Percentiles rank a stretch among this genome's conserved stretches.
These are phyloP conservation scores for Pythium folliculosum DNA, from an alignment of 352 stramenopile genomes.

Conservation along the genomic window DNA sequence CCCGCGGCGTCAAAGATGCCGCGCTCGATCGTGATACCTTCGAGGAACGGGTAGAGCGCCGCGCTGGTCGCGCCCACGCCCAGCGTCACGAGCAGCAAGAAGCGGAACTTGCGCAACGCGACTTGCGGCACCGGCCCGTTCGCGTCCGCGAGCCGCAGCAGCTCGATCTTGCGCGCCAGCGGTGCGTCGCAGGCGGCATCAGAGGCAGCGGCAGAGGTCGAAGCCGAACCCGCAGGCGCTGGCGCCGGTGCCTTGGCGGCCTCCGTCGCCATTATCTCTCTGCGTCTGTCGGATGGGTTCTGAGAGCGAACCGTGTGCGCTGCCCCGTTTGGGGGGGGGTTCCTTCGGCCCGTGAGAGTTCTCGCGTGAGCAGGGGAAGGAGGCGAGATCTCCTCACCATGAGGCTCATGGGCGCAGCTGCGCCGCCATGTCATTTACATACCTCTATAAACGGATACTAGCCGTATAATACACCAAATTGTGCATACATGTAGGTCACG, in stretches of 20 bases:
- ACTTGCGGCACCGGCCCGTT: neutral
- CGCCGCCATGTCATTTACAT: neutral
- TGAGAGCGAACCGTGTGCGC: no score
- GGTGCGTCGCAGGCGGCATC: no score
- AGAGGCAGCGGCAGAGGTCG: no score
- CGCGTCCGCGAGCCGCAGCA: neutral
- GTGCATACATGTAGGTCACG: no score
- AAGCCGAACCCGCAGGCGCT: no score
- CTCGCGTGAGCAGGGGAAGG: neutral
- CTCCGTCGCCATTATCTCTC: no score
- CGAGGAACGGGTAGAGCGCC: constrained; percentile 32
- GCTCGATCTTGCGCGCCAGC: constrained; percentile 1
- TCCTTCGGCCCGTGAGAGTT: neutral
- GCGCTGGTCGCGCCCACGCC: constrained; percentile 3
- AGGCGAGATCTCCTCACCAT: neutral
- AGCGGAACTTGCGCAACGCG: neutral
- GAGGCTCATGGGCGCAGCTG: no score
- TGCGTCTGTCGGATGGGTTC: no score
- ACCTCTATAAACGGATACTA: neutral
- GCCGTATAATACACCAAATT: no score
- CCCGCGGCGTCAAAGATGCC: constrained; percentile 37
- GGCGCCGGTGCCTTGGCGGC: no score
- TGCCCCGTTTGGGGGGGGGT: neutral
- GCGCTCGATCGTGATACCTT: constrained; percentile 36
- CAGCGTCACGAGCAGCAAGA: constrained; percentile 2